Conservation (phyloP, 2,329 filamentous ascomycete genomes). For the Ceratocystis harringtonii region DNA sequence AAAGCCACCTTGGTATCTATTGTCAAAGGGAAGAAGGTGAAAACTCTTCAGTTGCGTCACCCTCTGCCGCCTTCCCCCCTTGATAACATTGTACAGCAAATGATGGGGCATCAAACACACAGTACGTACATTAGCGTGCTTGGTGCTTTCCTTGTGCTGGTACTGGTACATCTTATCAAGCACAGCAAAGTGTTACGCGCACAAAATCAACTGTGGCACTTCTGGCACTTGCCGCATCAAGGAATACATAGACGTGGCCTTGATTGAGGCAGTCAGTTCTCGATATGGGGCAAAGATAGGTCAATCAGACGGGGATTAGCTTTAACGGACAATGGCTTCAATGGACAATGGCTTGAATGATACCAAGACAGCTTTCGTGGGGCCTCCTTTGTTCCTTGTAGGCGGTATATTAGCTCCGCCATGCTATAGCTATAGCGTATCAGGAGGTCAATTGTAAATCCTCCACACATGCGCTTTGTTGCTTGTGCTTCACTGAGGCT, state of each 20-base stretch:
- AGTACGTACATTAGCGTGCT: too few species aligned
- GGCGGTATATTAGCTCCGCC: not conserved
- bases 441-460: not conserved
- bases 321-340: not conserved
- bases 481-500: not conserved
- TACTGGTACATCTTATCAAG: too few species aligned
- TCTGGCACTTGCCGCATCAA: too few species aligned
- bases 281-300: not conserved
- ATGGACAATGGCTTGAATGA: not conserved
- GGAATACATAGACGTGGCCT: too few species aligned
- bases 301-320: not conserved
- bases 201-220: too few species aligned
- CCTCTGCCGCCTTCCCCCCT: not conserved
- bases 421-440: not conserved
- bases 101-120: too few species aligned
- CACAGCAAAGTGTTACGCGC: too few species aligned
- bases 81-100: too few species aligned
- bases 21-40: not conserved
- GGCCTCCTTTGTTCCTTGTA: not conserved
- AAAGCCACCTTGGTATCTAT: constrained; percentile 1
- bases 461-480: not conserved
- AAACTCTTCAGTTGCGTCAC: constrained; percentile 1
- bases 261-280: too few species aligned
- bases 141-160: too few species aligned
- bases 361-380: not conserved